Percentiles rank a stretch among this genome's conserved stretches.
Evolutionary conservation across 768 basidiomycete genomes (phyloP).

Genomic region (Peribolospora baueri): DNA sequence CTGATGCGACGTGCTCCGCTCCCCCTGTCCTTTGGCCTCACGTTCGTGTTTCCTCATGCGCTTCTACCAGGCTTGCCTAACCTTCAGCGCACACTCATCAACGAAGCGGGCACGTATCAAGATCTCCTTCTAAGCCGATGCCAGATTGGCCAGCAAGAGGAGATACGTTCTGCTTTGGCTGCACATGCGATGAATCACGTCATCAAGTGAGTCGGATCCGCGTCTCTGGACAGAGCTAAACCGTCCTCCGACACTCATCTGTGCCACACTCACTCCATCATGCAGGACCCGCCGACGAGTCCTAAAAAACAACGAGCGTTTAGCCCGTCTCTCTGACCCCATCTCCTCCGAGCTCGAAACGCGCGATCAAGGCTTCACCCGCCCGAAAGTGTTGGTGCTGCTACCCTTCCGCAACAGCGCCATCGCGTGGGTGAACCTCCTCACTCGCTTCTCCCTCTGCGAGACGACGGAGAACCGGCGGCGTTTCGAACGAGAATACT

Average conservation of each 20-base stretch:
- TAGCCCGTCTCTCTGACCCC: constrained; percentile 39
- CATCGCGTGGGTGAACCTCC: constrained; percentile 51
- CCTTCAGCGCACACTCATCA: constrained; percentile 2
- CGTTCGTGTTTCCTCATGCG: not conserved
- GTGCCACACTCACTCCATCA: not conserved
- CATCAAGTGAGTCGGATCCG: constrained; percentile 35
- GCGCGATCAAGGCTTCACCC: constrained; percentile 93
- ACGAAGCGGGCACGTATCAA: constrained; percentile 27
- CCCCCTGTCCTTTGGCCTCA: not conserved
- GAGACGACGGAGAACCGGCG: constrained; percentile 56
- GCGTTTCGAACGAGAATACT: constrained; percentile 61
- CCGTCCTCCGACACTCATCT: not conserved
- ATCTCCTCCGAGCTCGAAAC: constrained; percentile 35
- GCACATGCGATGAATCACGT: constrained; percentile 74
- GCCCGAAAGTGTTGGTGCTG: constrained; percentile 75
- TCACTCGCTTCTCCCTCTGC: constrained; percentile 39
- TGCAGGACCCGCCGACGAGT: constrained; percentile 66
- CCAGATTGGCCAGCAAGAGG: constrained; percentile 37
- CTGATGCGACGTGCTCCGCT: not conserved
- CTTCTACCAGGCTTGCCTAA: not conserved
- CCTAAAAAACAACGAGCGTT: constrained; percentile 78
- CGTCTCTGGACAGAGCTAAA: not conserved
- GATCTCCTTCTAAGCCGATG: constrained; percentile 54
- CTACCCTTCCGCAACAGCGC: constrained; percentile 82
- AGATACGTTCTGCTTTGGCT: constrained; percentile 40